Percentiles rank a stretch among this genome's conserved stretches.
Evolutionary conservation across 1,284 basidiomycete species (phyloP).

Genomic region (Cutaneotrichosporon cutaneum): DNA sequence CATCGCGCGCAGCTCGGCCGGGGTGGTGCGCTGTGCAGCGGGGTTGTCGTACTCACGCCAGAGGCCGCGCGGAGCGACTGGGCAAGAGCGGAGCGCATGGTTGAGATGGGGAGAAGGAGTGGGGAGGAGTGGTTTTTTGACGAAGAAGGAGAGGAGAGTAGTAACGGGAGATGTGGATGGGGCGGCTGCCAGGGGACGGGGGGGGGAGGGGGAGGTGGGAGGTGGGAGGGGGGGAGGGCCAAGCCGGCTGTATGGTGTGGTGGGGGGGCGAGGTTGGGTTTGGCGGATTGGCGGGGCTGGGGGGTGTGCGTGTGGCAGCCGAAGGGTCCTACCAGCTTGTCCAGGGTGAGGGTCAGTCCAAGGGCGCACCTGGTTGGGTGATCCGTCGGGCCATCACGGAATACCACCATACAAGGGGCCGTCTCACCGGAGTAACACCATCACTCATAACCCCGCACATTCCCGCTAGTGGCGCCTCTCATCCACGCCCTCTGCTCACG

Average conservation of each 20-base stretch:
- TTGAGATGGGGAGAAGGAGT: conserved; percentile 53
- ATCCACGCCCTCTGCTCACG: too few species aligned
- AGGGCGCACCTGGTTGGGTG: not conserved
- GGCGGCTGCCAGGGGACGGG: conserved; percentile 6
- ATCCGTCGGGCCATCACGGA: not conserved
- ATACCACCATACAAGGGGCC: not conserved
- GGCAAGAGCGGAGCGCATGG: conserved; percentile 84
- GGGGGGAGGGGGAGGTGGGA: conserved; percentile 2
- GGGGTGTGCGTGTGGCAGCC: not conserved
- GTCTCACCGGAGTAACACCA: too few species aligned
- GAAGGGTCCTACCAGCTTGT: too few species aligned
- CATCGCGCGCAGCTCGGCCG: conserved; percentile 10
- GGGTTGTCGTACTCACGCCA: conserved; percentile 35
- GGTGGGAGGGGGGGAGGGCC: not conserved
- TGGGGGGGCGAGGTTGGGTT: not conserved
- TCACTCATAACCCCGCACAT: too few species aligned
- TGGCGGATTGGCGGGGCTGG: not conserved
- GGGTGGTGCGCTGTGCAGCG: not conserved
- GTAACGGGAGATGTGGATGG: conserved; percentile 9
- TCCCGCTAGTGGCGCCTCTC: too few species aligned
- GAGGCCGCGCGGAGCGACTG: conserved; percentile 60
- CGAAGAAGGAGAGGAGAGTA: conserved; percentile 26
- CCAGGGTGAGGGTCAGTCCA: not conserved
- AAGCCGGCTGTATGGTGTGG: not conserved
- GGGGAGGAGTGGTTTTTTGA: conserved; percentile 56